phyloP scores from a whole-genome alignment of 768 basidiomycete genomes.

The Pleurotus salmoneostramineus region DNA sequence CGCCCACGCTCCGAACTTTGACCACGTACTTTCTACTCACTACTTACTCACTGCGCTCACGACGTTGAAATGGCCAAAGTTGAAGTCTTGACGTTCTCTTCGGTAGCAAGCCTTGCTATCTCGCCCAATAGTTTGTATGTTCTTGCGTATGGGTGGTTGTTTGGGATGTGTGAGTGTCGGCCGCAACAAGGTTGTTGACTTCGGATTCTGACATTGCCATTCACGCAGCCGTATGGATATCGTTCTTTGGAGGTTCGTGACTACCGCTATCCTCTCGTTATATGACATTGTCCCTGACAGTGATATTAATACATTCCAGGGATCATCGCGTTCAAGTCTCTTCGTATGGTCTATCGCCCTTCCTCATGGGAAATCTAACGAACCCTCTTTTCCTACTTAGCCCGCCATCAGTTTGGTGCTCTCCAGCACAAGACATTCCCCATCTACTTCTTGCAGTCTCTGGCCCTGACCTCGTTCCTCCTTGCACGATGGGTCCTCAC shows the following conservation, averaged over 20 bases:
- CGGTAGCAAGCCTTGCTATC: constrained; percentile 25
- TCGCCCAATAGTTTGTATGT: constrained; percentile 42
- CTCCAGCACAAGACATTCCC: constrained; percentile 77
- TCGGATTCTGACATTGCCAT: constrained; percentile 14
- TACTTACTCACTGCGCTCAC: constrained; percentile 7
- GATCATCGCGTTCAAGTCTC: constrained; percentile 53
- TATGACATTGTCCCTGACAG: not conserved
- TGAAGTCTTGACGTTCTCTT: constrained; percentile 30
- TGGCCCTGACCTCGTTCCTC: constrained; percentile 49
- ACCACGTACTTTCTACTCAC: not conserved
- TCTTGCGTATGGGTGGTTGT: constrained; percentile 57
- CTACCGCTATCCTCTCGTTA: not conserved
- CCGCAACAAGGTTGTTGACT: not conserved
- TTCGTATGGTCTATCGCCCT: constrained; percentile 40
- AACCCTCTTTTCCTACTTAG: constrained; percentile 23
- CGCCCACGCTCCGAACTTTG: too few species aligned
- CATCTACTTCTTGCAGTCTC: constrained; percentile 64
- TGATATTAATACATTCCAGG: constrained; percentile 27
- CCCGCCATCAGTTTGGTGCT: constrained; percentile 67
- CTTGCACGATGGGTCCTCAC: constrained; percentile 54
- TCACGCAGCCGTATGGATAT: constrained; percentile 49
- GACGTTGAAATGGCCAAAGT: constrained; percentile 25
- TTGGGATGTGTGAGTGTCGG: constrained; percentile 61
- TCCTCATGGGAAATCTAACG: not conserved
- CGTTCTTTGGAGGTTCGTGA: constrained; percentile 59